Evolutionary conservation across 2,329 filamentous ascomycete genomes (phyloP).

Genomic region (Colletotrichum tofieldiae): DNA sequence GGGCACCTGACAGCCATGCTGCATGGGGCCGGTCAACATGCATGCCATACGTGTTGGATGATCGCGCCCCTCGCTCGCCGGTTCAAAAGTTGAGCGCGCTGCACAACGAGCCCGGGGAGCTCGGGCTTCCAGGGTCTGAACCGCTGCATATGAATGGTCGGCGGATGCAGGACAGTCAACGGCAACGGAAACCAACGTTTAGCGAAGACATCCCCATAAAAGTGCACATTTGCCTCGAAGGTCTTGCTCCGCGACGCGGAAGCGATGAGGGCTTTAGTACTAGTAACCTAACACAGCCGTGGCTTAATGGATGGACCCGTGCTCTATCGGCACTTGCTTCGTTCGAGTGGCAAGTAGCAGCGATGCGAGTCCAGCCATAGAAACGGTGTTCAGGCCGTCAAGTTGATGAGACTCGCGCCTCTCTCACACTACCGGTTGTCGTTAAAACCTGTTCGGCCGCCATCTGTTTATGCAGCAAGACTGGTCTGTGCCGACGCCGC

Average conservation of each 20-base stretch:
- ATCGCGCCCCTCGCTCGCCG: conserved; percentile 8
- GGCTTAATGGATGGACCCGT: background rate
- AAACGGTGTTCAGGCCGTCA: background rate
- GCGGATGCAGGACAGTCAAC: too few relatives aligned
- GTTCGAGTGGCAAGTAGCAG: background rate
- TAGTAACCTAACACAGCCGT: background rate
- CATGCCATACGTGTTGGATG: background rate
- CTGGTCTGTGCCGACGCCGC: conserved; percentile 35
- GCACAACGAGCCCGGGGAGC: background rate
- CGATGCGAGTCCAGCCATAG: too few relatives aligned
- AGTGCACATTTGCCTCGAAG: background rate
- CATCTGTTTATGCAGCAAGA: conserved; percentile 3
- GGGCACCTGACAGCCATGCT: background rate
- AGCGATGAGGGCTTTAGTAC: background rate
- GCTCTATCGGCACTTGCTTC: background rate
- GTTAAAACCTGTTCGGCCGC: conserved; percentile 10
- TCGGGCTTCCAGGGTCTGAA: background rate
- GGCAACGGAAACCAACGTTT: background rate
- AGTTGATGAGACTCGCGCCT: background rate
- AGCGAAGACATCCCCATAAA: too few relatives aligned
- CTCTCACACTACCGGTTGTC: conserved; percentile 7
- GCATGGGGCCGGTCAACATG: conserved; percentile 13
- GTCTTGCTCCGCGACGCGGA: background rate
- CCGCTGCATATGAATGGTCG: background rate
- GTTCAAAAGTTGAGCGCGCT: background rate